phyloP scores from a whole-genome alignment of 768 basidiomycete species.

The Strobilomyces echinocephalus region DNA sequence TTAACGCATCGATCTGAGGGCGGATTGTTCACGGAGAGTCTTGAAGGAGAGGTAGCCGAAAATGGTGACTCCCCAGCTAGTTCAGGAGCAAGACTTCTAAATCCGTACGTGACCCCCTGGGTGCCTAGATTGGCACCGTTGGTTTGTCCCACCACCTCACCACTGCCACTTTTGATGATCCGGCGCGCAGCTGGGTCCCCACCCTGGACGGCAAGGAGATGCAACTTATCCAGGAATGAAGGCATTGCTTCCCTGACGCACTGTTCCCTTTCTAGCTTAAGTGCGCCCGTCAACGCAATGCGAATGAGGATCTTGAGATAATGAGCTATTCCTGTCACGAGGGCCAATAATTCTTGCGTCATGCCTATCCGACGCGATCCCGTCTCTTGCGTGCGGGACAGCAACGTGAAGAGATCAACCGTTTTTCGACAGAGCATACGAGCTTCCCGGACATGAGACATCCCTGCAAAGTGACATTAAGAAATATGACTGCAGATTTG shows the following conservation, averaged over 20 bases:
- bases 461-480: slow-evolving; percentile 50
- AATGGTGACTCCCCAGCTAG: slow-evolving; percentile 88
- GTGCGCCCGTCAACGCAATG: slow-evolving; percentile 91
- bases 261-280: slow-evolving; percentile 92
- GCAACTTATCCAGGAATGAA: slow-evolving; percentile 88
- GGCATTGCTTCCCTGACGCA: slow-evolving; percentile 78
- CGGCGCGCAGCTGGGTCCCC: slow-evolving; percentile 75
- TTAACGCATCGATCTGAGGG: slow-evolving; percentile 89
- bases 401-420: slow-evolving; percentile 92
- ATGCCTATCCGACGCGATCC: slow-evolving; percentile 89
- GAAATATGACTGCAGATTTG: neutral
- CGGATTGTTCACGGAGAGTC: slow-evolving; percentile 59
- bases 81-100: slow-evolving; percentile 86
- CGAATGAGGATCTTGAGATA: slow-evolving; percentile 99
- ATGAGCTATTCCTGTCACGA: slow-evolving; percentile 98
- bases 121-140: slow-evolving; percentile 64
- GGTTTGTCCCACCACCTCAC: slow-evolving; percentile 44
- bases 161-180: slow-evolving; percentile 70
- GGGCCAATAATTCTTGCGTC: slow-evolving; percentile 93
- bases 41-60: slow-evolving; percentile 36
- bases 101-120: slow-evolving; percentile 86
- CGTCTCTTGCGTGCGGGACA: slow-evolving; percentile 94
- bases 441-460: slow-evolving; percentile 97
- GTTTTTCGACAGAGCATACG: slow-evolving; percentile 98
- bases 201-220: slow-evolving; percentile 82